Percentiles rank a stretch among this genome's conserved stretches.
phyloP scores from a whole-genome alignment of 768 basidiomycete species.

The Serendipita sp. region DNA sequence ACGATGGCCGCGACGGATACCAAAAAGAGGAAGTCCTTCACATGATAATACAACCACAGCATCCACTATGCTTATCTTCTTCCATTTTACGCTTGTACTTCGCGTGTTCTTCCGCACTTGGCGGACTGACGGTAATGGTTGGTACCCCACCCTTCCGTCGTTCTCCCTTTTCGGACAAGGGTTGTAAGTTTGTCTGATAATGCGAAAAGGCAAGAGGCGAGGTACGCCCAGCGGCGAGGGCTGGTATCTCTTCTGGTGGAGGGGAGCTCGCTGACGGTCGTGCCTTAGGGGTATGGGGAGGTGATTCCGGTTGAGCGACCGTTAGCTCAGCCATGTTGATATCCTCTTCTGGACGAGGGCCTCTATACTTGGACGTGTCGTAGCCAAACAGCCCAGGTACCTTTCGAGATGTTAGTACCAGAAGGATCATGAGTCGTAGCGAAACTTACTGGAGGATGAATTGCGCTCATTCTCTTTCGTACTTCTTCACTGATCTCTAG shows the following conservation, averaged over 20 bases:
- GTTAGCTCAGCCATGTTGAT: constrained; percentile 52
- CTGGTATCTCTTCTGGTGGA: constrained; percentile 13
- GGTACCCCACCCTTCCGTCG: constrained; percentile 12
- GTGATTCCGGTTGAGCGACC: constrained; percentile 14
- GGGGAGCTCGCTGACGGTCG: constrained; percentile 19
- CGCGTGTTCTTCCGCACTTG: constrained; percentile 8
- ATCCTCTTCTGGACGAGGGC: constrained; percentile 26
- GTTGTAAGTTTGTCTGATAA: constrained; percentile 15
- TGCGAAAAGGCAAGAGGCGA: constrained; percentile 24
- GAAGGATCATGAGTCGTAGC: not conserved
- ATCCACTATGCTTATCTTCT: constrained; percentile 36
- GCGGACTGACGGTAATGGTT: constrained; percentile 10
- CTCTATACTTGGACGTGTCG: constrained; percentile 55
- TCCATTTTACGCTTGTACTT: constrained; percentile 13
- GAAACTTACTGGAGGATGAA: constrained; percentile 3
- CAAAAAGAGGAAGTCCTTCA: constrained; percentile 21
- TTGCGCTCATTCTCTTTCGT: not conserved
- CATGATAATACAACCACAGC: constrained; percentile 79
- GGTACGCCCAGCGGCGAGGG: not conserved
- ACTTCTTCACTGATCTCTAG: constrained; percentile 3
- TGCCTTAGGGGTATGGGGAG: constrained; percentile 14
- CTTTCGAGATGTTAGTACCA: constrained; percentile 21
- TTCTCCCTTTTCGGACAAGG: constrained; percentile 8
- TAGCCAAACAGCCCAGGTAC: constrained; percentile 75
- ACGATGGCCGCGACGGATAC: too few species aligned